These are phyloP conservation scores for Ascochyta lentis DNA, from an alignment of 2,329 filamentous ascomycete genomes.

Conservation along the genomic window DNA sequence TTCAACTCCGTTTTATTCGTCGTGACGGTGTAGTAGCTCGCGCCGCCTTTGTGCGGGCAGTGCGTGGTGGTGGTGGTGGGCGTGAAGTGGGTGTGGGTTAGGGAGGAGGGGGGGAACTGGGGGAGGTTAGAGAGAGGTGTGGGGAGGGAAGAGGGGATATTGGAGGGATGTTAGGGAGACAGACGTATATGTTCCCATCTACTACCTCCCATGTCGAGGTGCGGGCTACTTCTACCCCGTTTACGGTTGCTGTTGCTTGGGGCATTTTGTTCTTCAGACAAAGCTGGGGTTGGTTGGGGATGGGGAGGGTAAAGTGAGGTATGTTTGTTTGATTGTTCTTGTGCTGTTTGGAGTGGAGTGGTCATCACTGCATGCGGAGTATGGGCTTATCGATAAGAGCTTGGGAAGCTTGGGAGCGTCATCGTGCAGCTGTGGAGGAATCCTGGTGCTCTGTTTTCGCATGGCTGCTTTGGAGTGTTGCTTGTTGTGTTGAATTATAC, in stretches of 20 bases:
- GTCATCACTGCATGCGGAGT: conserved; percentile 15
- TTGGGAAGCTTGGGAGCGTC: conserved; percentile 10
- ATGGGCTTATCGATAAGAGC: conserved; percentile 23
- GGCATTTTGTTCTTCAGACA: conserved; percentile 23
- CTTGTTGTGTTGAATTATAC: too few relatives aligned
- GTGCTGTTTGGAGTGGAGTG: background rate
- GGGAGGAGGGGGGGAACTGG: conserved; percentile 51
- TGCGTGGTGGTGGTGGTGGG: conserved; percentile 56
- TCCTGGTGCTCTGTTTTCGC: too few relatives aligned
- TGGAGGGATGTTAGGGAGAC: background rate
- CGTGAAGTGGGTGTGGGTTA: conserved; percentile 53
- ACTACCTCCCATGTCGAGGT: conserved; percentile 61
- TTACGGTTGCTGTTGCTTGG: conserved; percentile 56
- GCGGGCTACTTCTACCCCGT: conserved; percentile 59
- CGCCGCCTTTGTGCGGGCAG: conserved; percentile 65
- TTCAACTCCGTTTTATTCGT: conserved; percentile 56
- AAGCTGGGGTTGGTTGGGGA: background rate
- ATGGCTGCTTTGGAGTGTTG: too few relatives aligned
- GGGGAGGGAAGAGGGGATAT: background rate
- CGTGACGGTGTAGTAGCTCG: conserved; percentile 63
- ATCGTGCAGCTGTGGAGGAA: conserved; percentile 4
- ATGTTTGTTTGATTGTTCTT: background rate
- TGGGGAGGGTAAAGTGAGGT: background rate
- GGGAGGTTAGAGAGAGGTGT: conserved; percentile 4
- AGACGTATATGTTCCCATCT: conserved; percentile 65